Evolutionary conservation across 495 filamentous ascomycete genomes (phyloP).

Genomic region (Neurospora sp.): DNA sequence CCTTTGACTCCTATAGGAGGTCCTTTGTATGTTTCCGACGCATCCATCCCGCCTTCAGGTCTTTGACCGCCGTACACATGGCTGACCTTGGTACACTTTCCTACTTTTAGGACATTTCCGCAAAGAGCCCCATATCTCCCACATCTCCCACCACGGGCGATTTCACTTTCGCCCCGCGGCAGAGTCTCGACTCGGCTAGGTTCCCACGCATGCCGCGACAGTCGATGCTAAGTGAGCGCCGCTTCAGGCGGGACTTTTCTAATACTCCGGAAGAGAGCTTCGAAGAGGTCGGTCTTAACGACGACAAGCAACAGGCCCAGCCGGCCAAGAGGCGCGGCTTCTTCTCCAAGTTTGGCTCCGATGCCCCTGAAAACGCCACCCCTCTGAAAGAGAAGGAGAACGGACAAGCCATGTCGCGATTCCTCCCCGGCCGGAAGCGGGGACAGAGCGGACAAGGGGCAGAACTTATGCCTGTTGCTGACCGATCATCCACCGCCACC

Average conservation of each 20-base stretch:
- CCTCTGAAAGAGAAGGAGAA: conserved; percentile 26
- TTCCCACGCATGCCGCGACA: conserved; percentile 44
- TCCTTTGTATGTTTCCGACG: conserved; percentile 64
- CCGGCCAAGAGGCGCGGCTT: conserved; percentile 66
- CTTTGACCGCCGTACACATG: background rate
- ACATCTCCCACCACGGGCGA: conserved; percentile 35
- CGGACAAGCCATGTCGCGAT: conserved; percentile 40
- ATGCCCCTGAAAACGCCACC: conserved; percentile 22
- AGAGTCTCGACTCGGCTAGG: conserved; percentile 66
- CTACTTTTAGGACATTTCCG: conserved; percentile 70
- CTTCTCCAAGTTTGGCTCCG: conserved; percentile 71
- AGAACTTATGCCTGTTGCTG: conserved; percentile 46
- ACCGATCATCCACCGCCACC: conserved; percentile 23
- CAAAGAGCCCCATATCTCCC: conserved; percentile 58
- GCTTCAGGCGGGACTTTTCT: conserved; percentile 41
- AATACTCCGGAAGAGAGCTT: conserved; percentile 62
- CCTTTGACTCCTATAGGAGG: conserved; percentile 92
- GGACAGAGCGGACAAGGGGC: conserved; percentile 64
- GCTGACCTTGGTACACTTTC: conserved; percentile 5
- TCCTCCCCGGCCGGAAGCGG: conserved; percentile 64
- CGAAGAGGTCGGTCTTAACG: conserved; percentile 83
- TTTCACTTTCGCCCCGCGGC: conserved; percentile 43
- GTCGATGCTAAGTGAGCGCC: conserved; percentile 40
- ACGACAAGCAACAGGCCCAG: conserved; percentile 39
- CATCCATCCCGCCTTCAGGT: background rate